These are phyloP conservation scores for Penicillium waksmanii DNA, from an alignment of 495 filamentous ascomycete genomes.

Conservation along the genomic window DNA sequence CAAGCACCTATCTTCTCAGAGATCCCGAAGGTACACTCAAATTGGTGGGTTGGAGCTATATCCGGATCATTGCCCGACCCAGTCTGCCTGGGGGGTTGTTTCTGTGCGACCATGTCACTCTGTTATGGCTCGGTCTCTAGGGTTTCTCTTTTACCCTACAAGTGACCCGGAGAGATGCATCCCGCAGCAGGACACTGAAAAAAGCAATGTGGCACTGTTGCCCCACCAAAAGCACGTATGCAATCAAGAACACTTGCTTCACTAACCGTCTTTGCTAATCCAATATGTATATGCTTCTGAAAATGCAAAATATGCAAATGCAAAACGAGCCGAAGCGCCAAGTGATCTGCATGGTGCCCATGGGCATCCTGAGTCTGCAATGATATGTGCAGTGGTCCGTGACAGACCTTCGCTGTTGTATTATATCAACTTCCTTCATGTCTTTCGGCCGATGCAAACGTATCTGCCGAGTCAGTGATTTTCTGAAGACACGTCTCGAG, in stretches of 20 bases:
- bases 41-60: not conserved
- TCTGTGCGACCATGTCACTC: slow-evolving; percentile 12
- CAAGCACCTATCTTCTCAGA: not conserved
- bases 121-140: slow-evolving; percentile 1
- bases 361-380: not conserved
- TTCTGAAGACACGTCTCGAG: not conserved
- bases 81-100: not conserved
- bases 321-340: not conserved
- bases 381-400: not conserved
- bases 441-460: slow-evolving; percentile 61
- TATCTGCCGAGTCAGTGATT: slow-evolving; percentile 40
- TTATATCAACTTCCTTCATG: slow-evolving; percentile 5
- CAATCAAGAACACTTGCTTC: slow-evolving; percentile 19
- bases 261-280: slow-evolving; percentile 30
- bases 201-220: not conserved
- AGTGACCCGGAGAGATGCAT: not conserved
- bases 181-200: not conserved
- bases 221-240: slow-evolving; percentile 3
- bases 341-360: not conserved
- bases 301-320: slow-evolving; percentile 17
- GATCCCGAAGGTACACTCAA: not conserved
- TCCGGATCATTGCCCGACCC: not conserved
- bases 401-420: not conserved
- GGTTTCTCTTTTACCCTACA: not conserved
- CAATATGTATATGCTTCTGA: slow-evolving; percentile 19